Evolutionary conservation across 176 grass and related monocot genomes (phyloP), one percentile per base, ranked within the genome.

Genomic region (Ensete glaucum): DNA sequence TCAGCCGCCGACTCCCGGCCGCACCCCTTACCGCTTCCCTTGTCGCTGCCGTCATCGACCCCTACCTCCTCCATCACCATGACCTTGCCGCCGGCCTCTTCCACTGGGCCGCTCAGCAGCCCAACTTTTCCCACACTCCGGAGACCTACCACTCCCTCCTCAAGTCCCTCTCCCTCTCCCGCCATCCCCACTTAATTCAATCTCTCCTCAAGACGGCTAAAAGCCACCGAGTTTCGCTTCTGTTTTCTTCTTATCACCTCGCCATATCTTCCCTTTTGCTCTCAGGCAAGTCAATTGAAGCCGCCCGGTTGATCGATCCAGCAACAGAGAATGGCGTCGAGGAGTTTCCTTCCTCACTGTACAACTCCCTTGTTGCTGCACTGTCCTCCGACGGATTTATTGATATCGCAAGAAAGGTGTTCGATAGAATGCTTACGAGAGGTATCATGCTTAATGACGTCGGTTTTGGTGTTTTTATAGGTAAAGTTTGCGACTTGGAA

Each of bases 381-480:
- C 72, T 85, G 0, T 65, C 86, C 8, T 78, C 83, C 12, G 27
- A 78, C 20, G 81, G 76, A 9, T 87, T 88, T 14, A 67, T 88
- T 63, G 52, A 8, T 0, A 64, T 79, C 21, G 93, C 89, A 34
- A 77, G 70, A 64, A 90, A 76, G 85, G 27, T 90, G 83, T 86
- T 92, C 77, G 85, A 74, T 43, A 84, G 80, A 92, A 92, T 96
- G 87, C 67, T 92, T 7, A 10, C 0, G 0, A 53, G 67, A 21
- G 48, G 26, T 3, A 13, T 88, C 19, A 67, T 76, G 21, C 26
- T 85, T 55, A 75, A 85, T 63, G 86, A 87, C 0, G 54, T 90
- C 13, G 87, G 89, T 21, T 96, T 96, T 71, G 89, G 87, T 67
- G 85, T 92, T 60, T 90, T 90, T 53, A 77, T 74, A 13, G 82